Base-by-base conservation (phyloP, 192 early-diverging fungal species). In the Entomortierella chlamydospora region DNA sequence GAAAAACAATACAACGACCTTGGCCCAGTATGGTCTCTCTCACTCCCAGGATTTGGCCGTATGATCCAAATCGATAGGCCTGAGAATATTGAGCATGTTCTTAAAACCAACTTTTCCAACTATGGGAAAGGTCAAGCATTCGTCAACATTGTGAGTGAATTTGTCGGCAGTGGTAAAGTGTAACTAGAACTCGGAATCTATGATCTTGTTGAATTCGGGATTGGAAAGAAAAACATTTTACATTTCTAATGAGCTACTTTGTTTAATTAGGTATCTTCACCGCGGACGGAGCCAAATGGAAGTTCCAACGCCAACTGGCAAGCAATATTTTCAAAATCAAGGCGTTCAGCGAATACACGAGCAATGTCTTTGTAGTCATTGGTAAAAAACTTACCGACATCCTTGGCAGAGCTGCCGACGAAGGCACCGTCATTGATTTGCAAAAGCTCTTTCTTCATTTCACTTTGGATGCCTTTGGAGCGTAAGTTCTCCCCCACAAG, bases 401-500 rank as follows among this genome's bases (percentile, higher is more conserved):
- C 30, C 54, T 64, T 37, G 53, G 33, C 10, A 55, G 47, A 30
- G 61, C 43, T 28, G 63, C 79, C 10, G 65, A 64, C 0, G 59
- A 56, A 2, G 64, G 65, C n/a, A 30, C 64, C 20, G 29, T 61
- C 3, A 28, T 85, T 29, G 82, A 87, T 57, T 59, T 87, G 12
- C 70, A 81, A 20, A 72, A 56, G 11, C 12, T 84, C 18, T 69
- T 86, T 41, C 73, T 47, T 34, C 62, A 73, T 12, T 84, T 67
- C 50, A 87, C 83, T 20, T 11, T 70, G 33, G 58, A 70, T 47
- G 18, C 29, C 33, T 64, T 69, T 26, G 42, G 34, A 47, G 39
- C 33, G 55, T 68, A 68, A 68, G 66, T 68, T 22, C 25, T 5
- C 4, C 26, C 10, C 54, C 10, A 12, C 54, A 13, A 12, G 9